Conservation (phyloP, 2,329 filamentous ascomycete species). For the Botrytis squamosa region DNA sequence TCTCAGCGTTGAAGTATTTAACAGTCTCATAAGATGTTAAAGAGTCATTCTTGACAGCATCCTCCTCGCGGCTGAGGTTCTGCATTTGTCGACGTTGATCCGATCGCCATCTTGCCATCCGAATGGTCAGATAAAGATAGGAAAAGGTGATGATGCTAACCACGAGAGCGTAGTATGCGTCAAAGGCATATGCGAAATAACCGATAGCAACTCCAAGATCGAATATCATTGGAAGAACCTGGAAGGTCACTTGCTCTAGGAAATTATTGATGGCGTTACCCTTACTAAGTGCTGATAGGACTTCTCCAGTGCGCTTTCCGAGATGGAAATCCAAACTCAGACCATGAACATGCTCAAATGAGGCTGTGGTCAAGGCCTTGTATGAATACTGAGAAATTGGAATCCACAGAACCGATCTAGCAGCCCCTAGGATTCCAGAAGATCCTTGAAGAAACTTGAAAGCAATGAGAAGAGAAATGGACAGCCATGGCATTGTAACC, state of each 20-base stretch:
- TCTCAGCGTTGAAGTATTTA: constrained; percentile 85
- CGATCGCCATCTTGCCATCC: constrained; percentile 89
- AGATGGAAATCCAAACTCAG: constrained; percentile 96
- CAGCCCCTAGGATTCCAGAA: constrained; percentile 80
- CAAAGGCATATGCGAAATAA: constrained; percentile 76
- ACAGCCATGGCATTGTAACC: constrained; percentile 61
- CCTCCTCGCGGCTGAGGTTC: constrained; percentile 90
- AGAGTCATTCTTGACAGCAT: constrained; percentile 97
- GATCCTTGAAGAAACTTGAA: constrained; percentile 83
- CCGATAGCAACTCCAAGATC: constrained; percentile 83
- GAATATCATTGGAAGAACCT: constrained; percentile 90
- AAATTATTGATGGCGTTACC: constrained; percentile 96
- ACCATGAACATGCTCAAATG: constrained; percentile 95
- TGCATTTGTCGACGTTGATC: constrained; percentile 92
- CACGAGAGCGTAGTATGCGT: constrained; percentile 86
- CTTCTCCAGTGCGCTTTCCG: constrained; percentile 93
- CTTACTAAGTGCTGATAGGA: constrained; percentile 92
- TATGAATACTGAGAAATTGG: constrained; percentile 97
- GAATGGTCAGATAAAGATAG: constrained; percentile 94
- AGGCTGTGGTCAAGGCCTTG: constrained; percentile 86
- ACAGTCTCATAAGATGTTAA: constrained; percentile 98
- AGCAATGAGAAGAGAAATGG: constrained; percentile 73
- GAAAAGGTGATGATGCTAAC: constrained; percentile 90
- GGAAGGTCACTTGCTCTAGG: constrained; percentile 93
- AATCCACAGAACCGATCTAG: constrained; percentile 87